Percentiles rank a stretch among this genome's conserved stretches.
Evolutionary conservation across 306 rosid genomes (phyloP).

Genomic region (Cucumis melo): DNA sequence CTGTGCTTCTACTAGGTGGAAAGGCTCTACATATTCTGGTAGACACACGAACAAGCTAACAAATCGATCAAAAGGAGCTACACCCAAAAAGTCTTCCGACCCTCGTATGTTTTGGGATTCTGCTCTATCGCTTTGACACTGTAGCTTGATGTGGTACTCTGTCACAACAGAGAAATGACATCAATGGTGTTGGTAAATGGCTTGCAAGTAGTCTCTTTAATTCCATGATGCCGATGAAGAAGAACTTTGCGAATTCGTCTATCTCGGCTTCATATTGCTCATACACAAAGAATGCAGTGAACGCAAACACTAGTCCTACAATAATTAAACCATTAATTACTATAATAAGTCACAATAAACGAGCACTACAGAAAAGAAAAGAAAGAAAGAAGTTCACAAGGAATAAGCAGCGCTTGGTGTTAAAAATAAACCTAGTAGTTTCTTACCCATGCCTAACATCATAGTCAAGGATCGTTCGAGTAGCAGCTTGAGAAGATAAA

Average conservation of each 20-base stretch:
- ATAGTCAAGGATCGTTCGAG: constrained; percentile 23
- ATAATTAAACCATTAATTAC: neutral
- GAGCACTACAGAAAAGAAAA: no score
- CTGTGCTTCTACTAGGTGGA: neutral
- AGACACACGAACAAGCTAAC: neutral
- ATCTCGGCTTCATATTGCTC: constrained; percentile 73
- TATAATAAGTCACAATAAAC: neutral
- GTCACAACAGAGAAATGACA: constrained; percentile 14
- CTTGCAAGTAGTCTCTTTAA: constrained; percentile 16
- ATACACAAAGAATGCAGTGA: constrained; percentile 59
- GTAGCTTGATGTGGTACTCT: neutral
- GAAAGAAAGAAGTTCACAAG: no score
- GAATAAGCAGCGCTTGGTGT: neutral
- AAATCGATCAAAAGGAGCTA: neutral
- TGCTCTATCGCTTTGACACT: neutral
- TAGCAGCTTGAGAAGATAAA: constrained; percentile 45
- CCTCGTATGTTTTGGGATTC: neutral
- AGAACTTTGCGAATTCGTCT: constrained; percentile 28
- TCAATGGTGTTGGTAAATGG: constrained; percentile 25
- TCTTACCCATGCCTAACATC: constrained; percentile 51
- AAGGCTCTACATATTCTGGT: neutral
- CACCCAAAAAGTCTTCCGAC: neutral
- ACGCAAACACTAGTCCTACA: constrained; percentile 53
- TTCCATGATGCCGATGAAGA: constrained; percentile 17
- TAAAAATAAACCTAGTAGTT: neutral